A percentile compares a stretch with the other conserved stretches of the same genome.
phyloP scores from a whole-genome alignment of 768 basidiomycete species.

The Leccinum uliginosum region DNA sequence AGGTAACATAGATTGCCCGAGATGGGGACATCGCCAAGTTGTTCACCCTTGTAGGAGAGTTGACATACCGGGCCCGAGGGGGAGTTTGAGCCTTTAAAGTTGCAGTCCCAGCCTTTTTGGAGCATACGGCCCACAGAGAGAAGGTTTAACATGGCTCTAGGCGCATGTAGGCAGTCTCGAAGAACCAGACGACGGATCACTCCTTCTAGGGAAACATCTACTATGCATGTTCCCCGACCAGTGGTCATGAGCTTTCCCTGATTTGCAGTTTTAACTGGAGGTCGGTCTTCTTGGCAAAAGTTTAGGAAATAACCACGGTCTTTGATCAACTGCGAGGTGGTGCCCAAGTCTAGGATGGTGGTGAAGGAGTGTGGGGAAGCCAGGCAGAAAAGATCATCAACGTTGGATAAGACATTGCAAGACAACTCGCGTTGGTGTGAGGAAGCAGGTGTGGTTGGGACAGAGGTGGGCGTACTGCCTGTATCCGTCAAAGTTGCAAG shows the following conservation, averaged over 20 bases:
- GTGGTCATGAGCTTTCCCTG: not conserved
- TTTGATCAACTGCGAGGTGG: not conserved
- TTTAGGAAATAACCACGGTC: not conserved
- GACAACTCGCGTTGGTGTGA: not conserved
- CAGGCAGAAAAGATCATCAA: not conserved
- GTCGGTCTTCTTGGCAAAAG: not conserved
- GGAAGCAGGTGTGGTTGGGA: not conserved
- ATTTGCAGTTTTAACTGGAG: not conserved
- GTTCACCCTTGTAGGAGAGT: not conserved
- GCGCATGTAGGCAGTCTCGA: not conserved
- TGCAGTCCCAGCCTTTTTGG: not conserved
- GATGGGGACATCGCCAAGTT: not conserved
- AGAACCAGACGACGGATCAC: not conserved
- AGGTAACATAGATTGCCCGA: not conserved
- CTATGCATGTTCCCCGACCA: not conserved
- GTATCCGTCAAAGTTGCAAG: too few species aligned
- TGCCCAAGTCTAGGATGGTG: not conserved
- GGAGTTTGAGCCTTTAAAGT: not conserved
- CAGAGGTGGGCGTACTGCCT: not conserved
- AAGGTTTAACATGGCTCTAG: not conserved
- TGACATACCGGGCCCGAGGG: accelerated
- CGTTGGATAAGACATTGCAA: not conserved
- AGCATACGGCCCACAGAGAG: not conserved
- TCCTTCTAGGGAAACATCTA: not conserved
- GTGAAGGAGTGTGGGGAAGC: not conserved